Evolutionary conservation across 2,329 filamentous ascomycete genomes (phyloP), one percentile per base, ranked within the genome.

Genomic region (Microsporum ferrugineum): DNA sequence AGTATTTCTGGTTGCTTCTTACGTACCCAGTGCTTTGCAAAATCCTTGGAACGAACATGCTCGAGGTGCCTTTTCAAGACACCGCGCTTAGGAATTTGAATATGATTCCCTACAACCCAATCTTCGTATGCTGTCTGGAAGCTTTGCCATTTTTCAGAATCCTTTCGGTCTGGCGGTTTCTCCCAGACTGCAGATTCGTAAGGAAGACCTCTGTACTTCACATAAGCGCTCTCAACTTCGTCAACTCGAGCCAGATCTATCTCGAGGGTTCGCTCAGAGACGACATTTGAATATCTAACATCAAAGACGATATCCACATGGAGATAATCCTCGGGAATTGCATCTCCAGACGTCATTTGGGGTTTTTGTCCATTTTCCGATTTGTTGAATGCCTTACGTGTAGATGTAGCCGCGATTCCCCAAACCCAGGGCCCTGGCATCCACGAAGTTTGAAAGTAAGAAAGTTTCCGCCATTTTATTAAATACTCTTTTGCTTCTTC

Each of bases 111-210:
- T 58, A 84, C 81, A 5, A 96, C 81, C 76, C 88, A 96, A 69
- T 97, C 91, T 64, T 87, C 82, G 70, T 96, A 99, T 0, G 94
- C 92, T 14, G 81, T 79, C 60, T 86, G 80, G 69, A 95, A 99
- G 61, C 94, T 88, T 2, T 81, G 78, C 83, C 91, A 96, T 43
- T 87, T 79, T 31, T 85, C 82, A 10, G 65, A 65, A 61, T 88
- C 83, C 34, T 83, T 79, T 1, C 78, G 76, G 1, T 78, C 75
- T 0, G 92, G 92, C 0, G 91, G 89, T 1, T 82, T 80, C 67
- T 96, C 91, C 92, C 92, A 96, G 0, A 95, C 91, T 0, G 85
- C 83, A 62, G 96, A 91, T 64, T 96, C 90, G 69, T 99, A 97
- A 3, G 86, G 82, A 5, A 99, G 81, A 10, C 94, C 94, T 72